A percentile compares a stretch with the other conserved stretches of the same genome.
Evolutionary conservation across 208 protist species (phyloP).

Genomic region (Leishmania martiniquensis): DNA sequence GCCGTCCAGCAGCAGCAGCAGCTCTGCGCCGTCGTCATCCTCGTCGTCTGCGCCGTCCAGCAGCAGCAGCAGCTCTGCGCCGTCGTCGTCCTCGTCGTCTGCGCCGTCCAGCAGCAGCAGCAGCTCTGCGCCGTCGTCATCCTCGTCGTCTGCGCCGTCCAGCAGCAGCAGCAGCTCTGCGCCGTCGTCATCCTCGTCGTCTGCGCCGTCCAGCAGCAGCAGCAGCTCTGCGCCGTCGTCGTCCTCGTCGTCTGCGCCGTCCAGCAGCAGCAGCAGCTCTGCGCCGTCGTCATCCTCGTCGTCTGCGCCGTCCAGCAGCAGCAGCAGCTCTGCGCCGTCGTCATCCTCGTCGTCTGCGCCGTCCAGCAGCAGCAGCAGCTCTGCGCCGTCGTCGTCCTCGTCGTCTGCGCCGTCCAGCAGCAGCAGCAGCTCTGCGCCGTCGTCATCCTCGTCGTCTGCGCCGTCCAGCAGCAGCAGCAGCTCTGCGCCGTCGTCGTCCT

Average conservation of each 20-base stretch:
- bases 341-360: neutral
- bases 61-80: neutral
- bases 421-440: neutral
- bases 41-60: neutral
- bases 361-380: constrained; percentile 1
- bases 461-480: no score
- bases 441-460: neutral
- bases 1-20: neutral
- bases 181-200: neutral
- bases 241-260: neutral
- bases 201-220: neutral
- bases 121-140: neutral
- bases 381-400: neutral
- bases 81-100: neutral
- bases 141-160: neutral
- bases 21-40: neutral
- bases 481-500: neutral
- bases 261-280: neutral
- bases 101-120: neutral
- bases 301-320: neutral
- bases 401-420: neutral
- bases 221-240: neutral
- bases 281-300: neutral
- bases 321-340: neutral
- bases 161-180: neutral